phyloP scores from a whole-genome alignment of 495 filamentous ascomycete species.

The Evernia prunastri region DNA sequence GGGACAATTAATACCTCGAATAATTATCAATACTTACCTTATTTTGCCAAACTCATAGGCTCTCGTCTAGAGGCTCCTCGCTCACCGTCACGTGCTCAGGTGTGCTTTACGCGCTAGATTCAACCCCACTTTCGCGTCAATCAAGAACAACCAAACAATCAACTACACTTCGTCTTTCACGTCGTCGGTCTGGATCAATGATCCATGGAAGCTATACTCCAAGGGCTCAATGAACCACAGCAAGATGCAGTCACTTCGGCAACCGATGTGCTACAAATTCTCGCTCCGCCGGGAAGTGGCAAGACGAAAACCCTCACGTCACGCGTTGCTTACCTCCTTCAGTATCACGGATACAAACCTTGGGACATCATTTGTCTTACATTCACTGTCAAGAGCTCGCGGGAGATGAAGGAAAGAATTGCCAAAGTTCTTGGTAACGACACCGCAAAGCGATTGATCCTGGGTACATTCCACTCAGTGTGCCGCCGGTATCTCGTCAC shows the following conservation, averaged over 20 bases:
- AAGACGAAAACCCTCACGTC: conserved; percentile 97
- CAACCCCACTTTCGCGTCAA: conserved; percentile 4
- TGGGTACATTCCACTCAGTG: conserved; percentile 97
- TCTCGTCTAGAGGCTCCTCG: neutral
- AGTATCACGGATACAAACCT: conserved; percentile 67
- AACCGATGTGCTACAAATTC: conserved; percentile 75
- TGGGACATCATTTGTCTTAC: conserved; percentile 95
- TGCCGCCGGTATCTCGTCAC: conserved; percentile 75
- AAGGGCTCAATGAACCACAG: conserved; percentile 79
- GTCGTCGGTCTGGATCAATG: neutral
- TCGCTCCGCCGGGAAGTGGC: conserved; percentile 80
- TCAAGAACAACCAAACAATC: neutral
- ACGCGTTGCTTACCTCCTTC: conserved; percentile 88
- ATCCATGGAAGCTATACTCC: conserved; percentile 46
- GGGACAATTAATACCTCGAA: too few species aligned
- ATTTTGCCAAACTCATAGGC: too few species aligned
- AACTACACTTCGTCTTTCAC: neutral
- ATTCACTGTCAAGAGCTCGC: conserved; percentile 94
- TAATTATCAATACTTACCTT: too few species aligned
- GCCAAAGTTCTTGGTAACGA: conserved; percentile 70
- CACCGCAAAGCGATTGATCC: conserved; percentile 67
- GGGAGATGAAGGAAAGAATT: conserved; percentile 91
- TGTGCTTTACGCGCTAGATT: neutral
- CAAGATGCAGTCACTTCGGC: conserved; percentile 74
- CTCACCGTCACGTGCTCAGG: neutral